Base-by-base conservation (phyloP, 2,329 filamentous ascomycete species). In the Didymellaceae sp. region DNA sequence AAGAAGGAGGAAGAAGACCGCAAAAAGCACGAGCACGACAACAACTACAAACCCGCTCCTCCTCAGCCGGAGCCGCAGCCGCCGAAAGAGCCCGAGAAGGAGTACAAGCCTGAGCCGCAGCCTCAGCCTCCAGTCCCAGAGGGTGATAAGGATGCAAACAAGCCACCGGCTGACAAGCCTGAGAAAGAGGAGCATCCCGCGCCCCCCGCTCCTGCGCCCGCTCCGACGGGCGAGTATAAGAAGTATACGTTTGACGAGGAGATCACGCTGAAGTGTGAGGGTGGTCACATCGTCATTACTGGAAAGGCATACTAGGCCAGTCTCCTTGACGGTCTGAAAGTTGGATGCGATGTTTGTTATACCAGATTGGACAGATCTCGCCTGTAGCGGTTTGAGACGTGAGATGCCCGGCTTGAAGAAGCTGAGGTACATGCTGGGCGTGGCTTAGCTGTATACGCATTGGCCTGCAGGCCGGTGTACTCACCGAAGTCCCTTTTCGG, bases 261-360 rank as follows among this genome's bases (percentile, higher is more conserved):
- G 26, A 45, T 58, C 8, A 58, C 35, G 16, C 48, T 58, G 8
- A 58, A 58, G 21, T 58, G 55, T n/a, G 55, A 55, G 38, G 37
- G 39, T 33, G 55, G 55, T 14, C 32, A 55, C 13, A 52, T 58
- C 18, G 45, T 58, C 14, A 25, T 55, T 17, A 55, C 44, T 13
- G 55, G 55, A 18, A 32, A 42, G 6, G 39, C 33, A 9, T 44
- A 39, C 25, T 50, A 43, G 18, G 38, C 6, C 11, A 21, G 13
- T 6, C 28, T 30, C 28, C 28, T 11, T 30, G 11, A 2, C 13
- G 30, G 30, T 16, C 14, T 32, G 30, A 32, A n/a, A n/a, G n/a
- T n/a, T n/a, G n/a, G n/a, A n/a, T n/a, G n/a, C n/a, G n/a, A n/a
- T n/a, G n/a, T n/a, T n/a, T n/a, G n/a, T n/a, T n/a, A n/a, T n/a